Base-by-base conservation (phyloP, 257 asterid species). In the Primulina tabacum region DNA sequence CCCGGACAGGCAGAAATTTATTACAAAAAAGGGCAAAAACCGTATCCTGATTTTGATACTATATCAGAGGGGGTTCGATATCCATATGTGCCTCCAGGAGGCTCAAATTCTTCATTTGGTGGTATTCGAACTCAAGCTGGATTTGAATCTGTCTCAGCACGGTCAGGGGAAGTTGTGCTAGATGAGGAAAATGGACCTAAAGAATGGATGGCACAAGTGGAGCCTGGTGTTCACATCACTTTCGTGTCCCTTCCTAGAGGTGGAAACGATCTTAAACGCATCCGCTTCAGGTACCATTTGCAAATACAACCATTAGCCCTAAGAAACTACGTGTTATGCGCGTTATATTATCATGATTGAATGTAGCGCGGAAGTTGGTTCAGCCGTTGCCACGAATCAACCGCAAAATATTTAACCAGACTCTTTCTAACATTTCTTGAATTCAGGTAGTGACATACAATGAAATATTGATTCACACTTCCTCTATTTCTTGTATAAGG, bases 121-220 rank as follows among this genome's bases (percentile, higher is more conserved):
- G 73, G 65, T 5, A 50, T 55, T 24, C 56, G 47, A 18, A 57
- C 56, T 6, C 56, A 50, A 2, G 58, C 30, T 16, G 57, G 53
- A 18, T 30, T 20, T 20, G 65, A 68, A 68, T 68, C 73, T 20
- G 38, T 68, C 56, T 68, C 73, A 9, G 38, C 65, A 53, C 40
- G 26, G 21, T 57, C 24, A 4, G 83, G 80, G 18, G 85, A 75
- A 21, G 71, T 65, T 29, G n/a, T 74, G 66, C 78, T 73, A 9
- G 86, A 84, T 60, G 73, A 77, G 47, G 90, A 81, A 18, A 80
- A 68, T 58, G 88, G 72, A 35, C 82, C 75, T 7, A 81, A 83
- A 71, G 91, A 83, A 30, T 86, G 91, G 91, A 82, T 73, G 52
- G 88, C 91, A 14, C 91, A 83, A 57, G 91, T 86, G 28, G 91